Evolutionary conservation across 2,329 filamentous ascomycete species (phyloP).

Genomic region (Thelonectria olida): DNA sequence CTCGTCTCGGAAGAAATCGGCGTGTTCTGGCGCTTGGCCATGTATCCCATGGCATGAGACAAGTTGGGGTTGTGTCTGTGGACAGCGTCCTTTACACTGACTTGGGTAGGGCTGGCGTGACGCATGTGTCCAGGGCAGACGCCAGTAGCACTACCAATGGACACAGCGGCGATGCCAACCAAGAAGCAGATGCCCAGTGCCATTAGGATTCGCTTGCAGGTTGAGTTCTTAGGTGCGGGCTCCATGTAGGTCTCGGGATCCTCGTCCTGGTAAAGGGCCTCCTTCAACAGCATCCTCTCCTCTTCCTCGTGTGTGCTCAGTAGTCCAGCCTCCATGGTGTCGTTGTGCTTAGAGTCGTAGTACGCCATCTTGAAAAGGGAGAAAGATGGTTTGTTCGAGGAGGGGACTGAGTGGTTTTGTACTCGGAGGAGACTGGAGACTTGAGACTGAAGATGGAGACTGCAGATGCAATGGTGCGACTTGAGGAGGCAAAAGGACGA

Average conservation of each 20-base stretch:
- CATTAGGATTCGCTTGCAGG: constrained; percentile 36
- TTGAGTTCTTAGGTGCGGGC: constrained; percentile 29
- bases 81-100: constrained; percentile 33
- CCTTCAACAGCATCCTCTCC: constrained; percentile 42
- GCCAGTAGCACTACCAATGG: constrained; percentile 34
- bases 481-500: constrained; percentile 25
- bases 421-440: constrained; percentile 3
- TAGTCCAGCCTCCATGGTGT: constrained; percentile 43
- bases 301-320: constrained; percentile 38
- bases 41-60: constrained; percentile 61
- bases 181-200: constrained; percentile 37
- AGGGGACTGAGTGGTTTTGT: constrained; percentile 36
- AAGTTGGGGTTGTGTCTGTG: constrained; percentile 35
- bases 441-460: background rate
- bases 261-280: constrained; percentile 38
- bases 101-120: constrained; percentile 23
- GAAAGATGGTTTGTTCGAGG: background rate
- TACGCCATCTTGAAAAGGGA: constrained; percentile 29
- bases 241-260: constrained; percentile 33
- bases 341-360: constrained; percentile 35
- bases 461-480: constrained; percentile 19
- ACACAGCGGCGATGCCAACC: constrained; percentile 35
- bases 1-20: constrained; percentile 27
- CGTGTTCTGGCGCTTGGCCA: constrained; percentile 69
- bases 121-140: constrained; percentile 39